Conservation (phyloP, 2,329 filamentous ascomycete species). For the Aspergillus nomiae region DNA sequence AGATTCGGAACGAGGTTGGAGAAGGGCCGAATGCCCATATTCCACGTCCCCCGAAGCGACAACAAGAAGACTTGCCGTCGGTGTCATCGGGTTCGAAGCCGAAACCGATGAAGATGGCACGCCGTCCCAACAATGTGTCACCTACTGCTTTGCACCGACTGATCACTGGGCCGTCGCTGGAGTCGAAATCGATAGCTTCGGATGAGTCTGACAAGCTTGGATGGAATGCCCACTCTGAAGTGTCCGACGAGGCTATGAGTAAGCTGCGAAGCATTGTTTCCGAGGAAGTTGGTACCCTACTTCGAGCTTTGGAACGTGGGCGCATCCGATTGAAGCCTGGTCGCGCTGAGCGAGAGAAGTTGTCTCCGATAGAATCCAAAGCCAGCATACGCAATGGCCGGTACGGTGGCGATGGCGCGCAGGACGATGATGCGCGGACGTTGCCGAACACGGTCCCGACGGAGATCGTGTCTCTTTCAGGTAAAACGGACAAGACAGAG, state of each 20-base stretch:
- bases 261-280: conserved; percentile 41
- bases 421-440: conserved; percentile 24
- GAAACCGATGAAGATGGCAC: conserved; percentile 39
- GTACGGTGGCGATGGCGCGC: conserved; percentile 13
- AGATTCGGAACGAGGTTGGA: conserved; percentile 44
- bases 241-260: conserved; percentile 41
- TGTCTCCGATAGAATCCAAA: conserved; percentile 38
- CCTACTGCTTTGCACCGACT: conserved; percentile 34
- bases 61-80: conserved; percentile 37
- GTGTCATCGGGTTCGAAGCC: conserved; percentile 33
- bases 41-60: conserved; percentile 38
- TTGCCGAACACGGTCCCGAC: conserved; percentile 29
- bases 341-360: conserved; percentile 31
- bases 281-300: conserved; percentile 36
- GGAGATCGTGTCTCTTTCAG: conserved; percentile 24
- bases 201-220: conserved; percentile 36
- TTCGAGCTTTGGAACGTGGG: conserved; percentile 40
- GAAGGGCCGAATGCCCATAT: conserved; percentile 33
- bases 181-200: conserved; percentile 34
- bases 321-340: conserved; percentile 38
- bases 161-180: conserved; percentile 36
- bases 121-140: conserved; percentile 33
- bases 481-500: conserved; percentile 16
- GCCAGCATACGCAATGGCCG: conserved; percentile 24
- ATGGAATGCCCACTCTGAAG: conserved; percentile 39